These are phyloP conservation scores for Kentomonas sorsogonicus DNA, from an alignment of 208 protist genomes.

Conservation along the genomic window DNA sequence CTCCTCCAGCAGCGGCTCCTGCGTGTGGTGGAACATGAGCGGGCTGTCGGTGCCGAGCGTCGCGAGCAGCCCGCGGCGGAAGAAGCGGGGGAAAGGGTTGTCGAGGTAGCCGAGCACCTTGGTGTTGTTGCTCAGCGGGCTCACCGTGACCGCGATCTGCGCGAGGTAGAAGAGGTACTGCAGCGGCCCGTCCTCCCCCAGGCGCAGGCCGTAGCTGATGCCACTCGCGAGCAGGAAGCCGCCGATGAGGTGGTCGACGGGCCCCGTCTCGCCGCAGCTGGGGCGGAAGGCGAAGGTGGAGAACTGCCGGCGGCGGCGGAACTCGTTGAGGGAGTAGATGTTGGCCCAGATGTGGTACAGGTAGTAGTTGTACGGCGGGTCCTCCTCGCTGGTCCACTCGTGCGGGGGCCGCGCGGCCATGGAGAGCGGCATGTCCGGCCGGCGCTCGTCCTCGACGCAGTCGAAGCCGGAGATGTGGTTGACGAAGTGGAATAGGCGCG, in stretches of 20 bases:
- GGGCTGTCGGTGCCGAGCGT: conserved; percentile 95
- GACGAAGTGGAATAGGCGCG: conserved; percentile 95
- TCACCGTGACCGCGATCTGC: conserved; percentile 97
- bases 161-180: conserved; percentile 99
- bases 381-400: conserved; percentile 91
- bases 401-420: conserved; percentile 58
- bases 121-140: conserved; percentile 98
- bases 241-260: conserved; percentile 90
- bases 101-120: conserved; percentile 95
- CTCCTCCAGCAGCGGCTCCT: conserved; percentile 90
- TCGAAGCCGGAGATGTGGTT: conserved; percentile 97
- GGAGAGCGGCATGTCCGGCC: conserved; percentile 53
- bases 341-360: conserved; percentile 99
- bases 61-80: conserved; percentile 94
- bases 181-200: conserved; percentile 86
- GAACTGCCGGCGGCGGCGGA: conserved; percentile 79
- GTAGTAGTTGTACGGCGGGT: conserved; percentile 99
- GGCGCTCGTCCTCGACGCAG: conserved; percentile 97
- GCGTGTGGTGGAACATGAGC: conserved; percentile 97
- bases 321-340: conserved; percentile 95
- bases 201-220: conserved; percentile 97
- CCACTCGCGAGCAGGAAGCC: conserved; percentile 91
- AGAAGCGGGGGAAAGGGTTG: conserved; percentile 95
- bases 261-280: conserved; percentile 94
- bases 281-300: conserved; percentile 96